These are phyloP conservation scores for Gyrodon lividus DNA, from an alignment of 768 basidiomycete genomes.

Conservation along the genomic window DNA sequence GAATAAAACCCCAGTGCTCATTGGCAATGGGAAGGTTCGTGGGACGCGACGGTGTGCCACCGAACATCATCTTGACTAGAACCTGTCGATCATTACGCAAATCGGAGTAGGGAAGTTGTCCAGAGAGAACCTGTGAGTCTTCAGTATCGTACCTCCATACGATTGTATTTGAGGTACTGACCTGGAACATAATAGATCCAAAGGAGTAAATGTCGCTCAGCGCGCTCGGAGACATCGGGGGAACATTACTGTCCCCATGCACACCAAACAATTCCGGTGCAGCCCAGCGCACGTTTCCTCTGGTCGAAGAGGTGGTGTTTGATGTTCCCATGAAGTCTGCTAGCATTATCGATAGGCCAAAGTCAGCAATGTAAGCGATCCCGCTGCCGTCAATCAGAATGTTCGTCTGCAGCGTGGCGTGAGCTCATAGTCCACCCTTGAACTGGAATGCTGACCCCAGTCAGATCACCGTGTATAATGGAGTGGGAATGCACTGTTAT, in stretches of 20 bases:
- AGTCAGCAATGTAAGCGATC: conserved; percentile 40
- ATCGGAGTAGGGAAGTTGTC: neutral
- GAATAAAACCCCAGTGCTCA: conserved; percentile 40
- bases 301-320: neutral
- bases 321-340: conserved; percentile 31
- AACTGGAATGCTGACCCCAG: neutral
- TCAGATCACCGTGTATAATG: neutral
- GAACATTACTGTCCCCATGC: neutral
- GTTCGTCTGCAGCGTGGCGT: neutral
- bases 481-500: neutral
- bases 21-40: neutral
- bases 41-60: neutral
- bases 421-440: neutral
- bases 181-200: conserved; percentile 33
- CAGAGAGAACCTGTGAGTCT: neutral
- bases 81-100: neutral
- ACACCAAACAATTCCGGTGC: conserved; percentile 13
- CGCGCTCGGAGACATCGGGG: conserved; percentile 14
- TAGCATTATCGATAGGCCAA: conserved; percentile 42
- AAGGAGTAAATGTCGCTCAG: conserved; percentile 44
- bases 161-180: conserved; percentile 5
- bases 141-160: neutral
- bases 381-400: conserved; percentile 38
- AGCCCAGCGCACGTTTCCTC: conserved; percentile 44
- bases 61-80: neutral